phyloP scores from a whole-genome alignment of 257 asterid species.

The Fraxinus anomala region DNA sequence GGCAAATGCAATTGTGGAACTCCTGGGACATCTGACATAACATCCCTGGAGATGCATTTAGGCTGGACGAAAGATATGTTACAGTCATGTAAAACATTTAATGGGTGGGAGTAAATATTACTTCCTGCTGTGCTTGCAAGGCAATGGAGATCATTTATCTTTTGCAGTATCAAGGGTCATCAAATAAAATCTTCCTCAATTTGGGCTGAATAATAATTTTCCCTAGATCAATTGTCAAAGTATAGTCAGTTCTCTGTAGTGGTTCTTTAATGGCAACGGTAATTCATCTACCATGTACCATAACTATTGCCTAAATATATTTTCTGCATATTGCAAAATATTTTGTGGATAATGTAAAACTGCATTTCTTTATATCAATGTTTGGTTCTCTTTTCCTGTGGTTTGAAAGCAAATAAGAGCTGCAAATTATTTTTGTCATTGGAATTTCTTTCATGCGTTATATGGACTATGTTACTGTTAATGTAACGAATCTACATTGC shows the following conservation, averaged over 20 bases:
- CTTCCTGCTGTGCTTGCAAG: neutral
- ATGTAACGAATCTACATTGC: neutral
- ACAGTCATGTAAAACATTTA: neutral
- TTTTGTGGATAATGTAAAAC: neutral
- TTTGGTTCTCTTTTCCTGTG: neutral
- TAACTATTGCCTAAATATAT: neutral
- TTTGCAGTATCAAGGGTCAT: neutral
- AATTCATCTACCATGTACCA: neutral
- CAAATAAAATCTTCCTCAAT: neutral
- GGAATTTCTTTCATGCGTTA: neutral
- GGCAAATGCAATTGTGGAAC: neutral
- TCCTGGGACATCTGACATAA: neutral
- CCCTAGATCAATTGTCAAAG: conserved; percentile 36
- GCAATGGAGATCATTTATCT: neutral
- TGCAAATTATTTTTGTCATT: neutral
- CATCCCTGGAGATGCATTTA: neutral
- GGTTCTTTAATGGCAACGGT: neutral
- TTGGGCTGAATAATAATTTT: neutral
- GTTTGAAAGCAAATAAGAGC: neutral
- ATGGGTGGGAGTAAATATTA: conserved; percentile 1
- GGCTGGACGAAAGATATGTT: neutral
- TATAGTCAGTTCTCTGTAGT: neutral
- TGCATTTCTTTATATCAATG: neutral
- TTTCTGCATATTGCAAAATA: neutral
- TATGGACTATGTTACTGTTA: neutral